Base-by-base conservation (phyloP, 2,329 filamentous ascomycete species). In the Blastomyces parvus region DNA sequence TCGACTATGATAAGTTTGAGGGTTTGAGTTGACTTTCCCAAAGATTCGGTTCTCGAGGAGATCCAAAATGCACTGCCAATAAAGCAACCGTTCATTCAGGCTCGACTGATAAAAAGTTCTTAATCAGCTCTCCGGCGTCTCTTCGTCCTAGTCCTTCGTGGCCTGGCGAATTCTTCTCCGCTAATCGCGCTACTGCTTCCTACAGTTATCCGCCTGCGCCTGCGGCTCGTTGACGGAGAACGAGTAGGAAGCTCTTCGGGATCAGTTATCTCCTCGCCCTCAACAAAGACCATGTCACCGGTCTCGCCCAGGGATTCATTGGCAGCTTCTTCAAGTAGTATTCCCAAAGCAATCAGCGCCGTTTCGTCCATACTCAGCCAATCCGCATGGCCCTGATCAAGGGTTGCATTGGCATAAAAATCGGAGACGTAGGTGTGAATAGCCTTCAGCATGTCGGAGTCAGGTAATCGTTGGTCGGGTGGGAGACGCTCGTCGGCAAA, bases 311-410 rank as follows among this genome's bases (percentile, higher is more conserved):
- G 70, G 3, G 76, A 69, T 52, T 82, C 79, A 50, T 74, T 76
- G 0, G 79, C 79, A 27, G 81, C 76, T 70, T 87, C 85, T 72
- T 88, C 85, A 33, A 87, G 70, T 42, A 88, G 68, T 17, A 87
- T 81, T 0, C 84, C 84, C 67, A 86, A 70, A 0, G 84, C 83
- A 66, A 87, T 78, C 62, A 88, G 70, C 1, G 85, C 84, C 9
- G 83, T 86, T 71, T 86, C 84, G 64, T 87, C 83, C 77, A 88
- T 79, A 64, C 80, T 84, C 58, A 76, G 77, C 67, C 80, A 82
- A 61, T 80, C 77, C 42, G 72, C 68, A 55, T 69, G 70, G 2
- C 75, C 76, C 7, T 68, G 67, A 30, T 75, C 70, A 0, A 65
- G 64, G 3, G 72, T 73, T 3, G 72, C 70, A 44, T 72, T 70